These are phyloP conservation scores for Blastocystis sp. DNA, from an alignment of 352 stramenopile genomes.

Conservation along the genomic window DNA sequence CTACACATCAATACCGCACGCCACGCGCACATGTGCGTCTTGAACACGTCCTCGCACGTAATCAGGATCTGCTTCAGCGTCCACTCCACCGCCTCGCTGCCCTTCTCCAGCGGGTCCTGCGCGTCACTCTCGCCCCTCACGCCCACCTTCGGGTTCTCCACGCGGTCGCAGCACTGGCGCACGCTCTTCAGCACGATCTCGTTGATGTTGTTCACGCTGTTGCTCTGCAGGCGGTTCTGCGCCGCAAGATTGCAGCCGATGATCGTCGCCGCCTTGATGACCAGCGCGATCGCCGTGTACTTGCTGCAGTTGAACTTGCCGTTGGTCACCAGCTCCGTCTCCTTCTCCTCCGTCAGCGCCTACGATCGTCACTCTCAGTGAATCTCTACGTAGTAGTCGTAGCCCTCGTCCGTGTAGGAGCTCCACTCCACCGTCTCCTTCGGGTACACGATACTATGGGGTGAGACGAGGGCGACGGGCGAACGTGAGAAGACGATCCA, in stretches of 20 bases:
- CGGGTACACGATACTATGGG: conserved; percentile 44
- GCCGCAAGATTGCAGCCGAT: conserved; percentile 47
- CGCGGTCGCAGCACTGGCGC: background rate
- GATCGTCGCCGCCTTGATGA: conserved; percentile 61
- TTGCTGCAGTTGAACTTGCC: conserved; percentile 54
- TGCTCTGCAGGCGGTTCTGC: conserved; percentile 62
- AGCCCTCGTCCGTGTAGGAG: conserved; percentile 31
- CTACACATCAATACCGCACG: background rate
- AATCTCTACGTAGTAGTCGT: conserved; percentile 9
- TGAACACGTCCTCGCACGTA: conserved; percentile 54
- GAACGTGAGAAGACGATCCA: conserved; percentile 45
- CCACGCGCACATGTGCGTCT: conserved; percentile 31
- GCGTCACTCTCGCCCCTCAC: background rate
- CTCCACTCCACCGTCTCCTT: conserved; percentile 23
- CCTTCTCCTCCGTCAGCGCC: conserved; percentile 67
- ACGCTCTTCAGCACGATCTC: conserved; percentile 26
- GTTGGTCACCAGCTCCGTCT: conserved; percentile 55
- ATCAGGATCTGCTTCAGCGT: conserved; percentile 61
- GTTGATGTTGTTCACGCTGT: conserved; percentile 68
- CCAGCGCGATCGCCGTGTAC: conserved; percentile 48
- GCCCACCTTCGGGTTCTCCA: conserved; percentile 25
- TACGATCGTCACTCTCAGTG: background rate
- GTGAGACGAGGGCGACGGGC: too few relatives aligned
- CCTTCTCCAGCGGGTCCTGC: conserved; percentile 25
- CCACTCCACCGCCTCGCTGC: conserved; percentile 21